Evolutionary conservation across 352 stramenopile species (phyloP).

Genomic region (Globisporangium alternatum): DNA sequence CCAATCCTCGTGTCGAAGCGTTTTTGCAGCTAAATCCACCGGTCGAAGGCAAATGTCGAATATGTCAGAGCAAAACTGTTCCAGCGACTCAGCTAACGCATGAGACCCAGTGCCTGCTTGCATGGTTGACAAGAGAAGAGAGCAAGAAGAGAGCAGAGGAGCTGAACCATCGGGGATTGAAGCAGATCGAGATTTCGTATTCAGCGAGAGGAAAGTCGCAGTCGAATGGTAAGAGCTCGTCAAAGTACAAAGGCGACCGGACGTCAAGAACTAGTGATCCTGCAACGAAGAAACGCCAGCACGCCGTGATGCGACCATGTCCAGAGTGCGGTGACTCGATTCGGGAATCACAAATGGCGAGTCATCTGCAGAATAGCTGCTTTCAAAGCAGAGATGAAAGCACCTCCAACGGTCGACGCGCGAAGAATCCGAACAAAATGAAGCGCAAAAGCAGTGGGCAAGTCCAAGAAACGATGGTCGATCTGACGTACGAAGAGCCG

Average conservation of each 20-base stretch:
- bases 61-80: slow-evolving; percentile 52
- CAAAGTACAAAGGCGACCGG: slow-evolving; percentile 18
- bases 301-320: slow-evolving; percentile 39
- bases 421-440: slow-evolving; percentile 34
- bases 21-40: slow-evolving; percentile 27
- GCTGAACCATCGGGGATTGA: slow-evolving; percentile 32
- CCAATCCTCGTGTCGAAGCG: slow-evolving; percentile 22
- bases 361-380: slow-evolving; percentile 63
- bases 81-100: slow-evolving; percentile 38
- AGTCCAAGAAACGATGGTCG: slow-evolving; percentile 10
- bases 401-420: slow-evolving; percentile 19
- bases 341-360: slow-evolving; percentile 63
- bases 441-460: slow-evolving; percentile 35
- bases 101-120: slow-evolving; percentile 61
- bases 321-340: slow-evolving; percentile 64
- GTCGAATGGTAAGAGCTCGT: slow-evolving; percentile 16
- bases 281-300: slow-evolving; percentile 41
- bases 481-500: slow-evolving; percentile 25
- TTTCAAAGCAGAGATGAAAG: slow-evolving; percentile 18
- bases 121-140: slow-evolving; percentile 53
- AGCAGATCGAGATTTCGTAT: slow-evolving; percentile 43
- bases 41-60: slow-evolving; percentile 45
- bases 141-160: slow-evolving; percentile 31
- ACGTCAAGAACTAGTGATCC: slow-evolving; percentile 1
- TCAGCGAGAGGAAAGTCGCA: slow-evolving; percentile 23